These are phyloP conservation scores for Coniochaeta sp. DNA, from an alignment of 2,329 filamentous ascomycete genomes.

Conservation along the genomic window DNA sequence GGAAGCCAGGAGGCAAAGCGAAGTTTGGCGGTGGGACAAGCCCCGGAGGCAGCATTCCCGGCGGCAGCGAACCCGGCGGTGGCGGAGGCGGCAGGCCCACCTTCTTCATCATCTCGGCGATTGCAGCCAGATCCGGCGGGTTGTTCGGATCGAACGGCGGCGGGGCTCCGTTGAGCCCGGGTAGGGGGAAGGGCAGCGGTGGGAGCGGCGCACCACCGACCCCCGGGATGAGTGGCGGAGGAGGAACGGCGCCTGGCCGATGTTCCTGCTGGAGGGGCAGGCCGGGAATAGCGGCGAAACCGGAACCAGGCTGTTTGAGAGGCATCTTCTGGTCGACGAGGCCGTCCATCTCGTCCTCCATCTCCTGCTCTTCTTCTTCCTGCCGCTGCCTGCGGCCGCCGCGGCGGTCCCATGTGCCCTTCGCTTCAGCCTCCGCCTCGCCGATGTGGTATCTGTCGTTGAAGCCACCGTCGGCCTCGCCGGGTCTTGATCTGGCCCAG, in stretches of 20 bases:
- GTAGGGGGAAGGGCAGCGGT: constrained; percentile 45
- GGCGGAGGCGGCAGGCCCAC: constrained; percentile 56
- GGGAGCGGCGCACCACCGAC: constrained; percentile 35
- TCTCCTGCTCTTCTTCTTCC: constrained; percentile 89
- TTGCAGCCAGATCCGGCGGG: constrained; percentile 52
- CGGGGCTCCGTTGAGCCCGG: constrained; percentile 38
- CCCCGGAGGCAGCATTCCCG: constrained; percentile 18
- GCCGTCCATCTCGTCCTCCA: constrained; percentile 88
- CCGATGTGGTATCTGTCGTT: constrained; percentile 95
- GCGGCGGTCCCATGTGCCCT: constrained; percentile 87
- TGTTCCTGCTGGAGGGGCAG: constrained; percentile 34
- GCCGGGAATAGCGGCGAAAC: constrained; percentile 54
- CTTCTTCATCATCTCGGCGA: constrained; percentile 59
- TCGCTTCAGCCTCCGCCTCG: constrained; percentile 83
- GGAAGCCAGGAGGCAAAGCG: constrained; percentile 19
- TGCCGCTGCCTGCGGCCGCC: constrained; percentile 71
- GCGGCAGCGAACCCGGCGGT: constrained; percentile 35
- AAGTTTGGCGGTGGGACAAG: constrained; percentile 15
- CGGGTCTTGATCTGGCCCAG: constrained; percentile 86
- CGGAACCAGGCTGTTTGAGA: constrained; percentile 44
- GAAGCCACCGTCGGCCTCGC: constrained; percentile 74
- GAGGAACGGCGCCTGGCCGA: constrained; percentile 14
- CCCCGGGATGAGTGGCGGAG: constrained; percentile 39
- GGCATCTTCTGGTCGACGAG: constrained; percentile 86
- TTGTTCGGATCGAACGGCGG: constrained; percentile 50